Percentiles rank a stretch among this genome's conserved stretches.
These are phyloP conservation scores for Musa schizocarpa DNA, from an alignment of 176 grass and related monocot species.

Conservation along the genomic window DNA sequence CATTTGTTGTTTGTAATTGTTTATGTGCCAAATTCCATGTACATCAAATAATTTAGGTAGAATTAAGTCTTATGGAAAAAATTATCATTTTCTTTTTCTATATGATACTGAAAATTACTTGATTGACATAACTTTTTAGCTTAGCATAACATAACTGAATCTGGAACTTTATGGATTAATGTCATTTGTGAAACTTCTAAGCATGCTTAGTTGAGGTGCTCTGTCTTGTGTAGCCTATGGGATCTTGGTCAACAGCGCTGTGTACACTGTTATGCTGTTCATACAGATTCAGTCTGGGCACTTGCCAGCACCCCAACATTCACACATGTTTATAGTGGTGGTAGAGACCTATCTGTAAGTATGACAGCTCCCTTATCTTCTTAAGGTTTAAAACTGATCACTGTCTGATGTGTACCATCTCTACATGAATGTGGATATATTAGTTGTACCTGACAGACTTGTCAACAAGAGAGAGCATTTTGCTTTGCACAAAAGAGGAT, in stretches of 20 bases:
- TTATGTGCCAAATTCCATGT: background rate
- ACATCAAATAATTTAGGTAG: background rate
- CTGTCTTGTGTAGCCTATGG: conserved; percentile 50
- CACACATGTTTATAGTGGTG: conserved; percentile 93
- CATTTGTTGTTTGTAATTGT: background rate
- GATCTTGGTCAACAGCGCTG: conserved; percentile 96
- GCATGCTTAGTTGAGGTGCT: background rate
- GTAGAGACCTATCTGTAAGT: conserved; percentile 88
- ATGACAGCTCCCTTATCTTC: background rate
- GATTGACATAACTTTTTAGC: background rate
- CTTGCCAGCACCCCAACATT: conserved; percentile 76
- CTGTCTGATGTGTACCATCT: background rate
- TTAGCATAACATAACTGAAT: background rate
- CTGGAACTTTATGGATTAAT: background rate
- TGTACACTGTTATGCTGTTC: conserved; percentile 92
- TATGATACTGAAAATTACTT: background rate
- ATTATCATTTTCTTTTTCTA: background rate
- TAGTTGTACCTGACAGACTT: conserved; percentile 91
- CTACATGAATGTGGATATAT: conserved; percentile 6
- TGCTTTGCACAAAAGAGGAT: conserved; percentile 68
- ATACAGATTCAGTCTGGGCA: conserved; percentile 87
- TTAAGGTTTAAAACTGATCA: background rate
- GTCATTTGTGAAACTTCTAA: background rate
- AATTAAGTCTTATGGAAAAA: background rate
- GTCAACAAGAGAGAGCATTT: conserved; percentile 75